Base-by-base conservation (phyloP, 148 eudicot species). In the Suaeda aralocaspica region DNA sequence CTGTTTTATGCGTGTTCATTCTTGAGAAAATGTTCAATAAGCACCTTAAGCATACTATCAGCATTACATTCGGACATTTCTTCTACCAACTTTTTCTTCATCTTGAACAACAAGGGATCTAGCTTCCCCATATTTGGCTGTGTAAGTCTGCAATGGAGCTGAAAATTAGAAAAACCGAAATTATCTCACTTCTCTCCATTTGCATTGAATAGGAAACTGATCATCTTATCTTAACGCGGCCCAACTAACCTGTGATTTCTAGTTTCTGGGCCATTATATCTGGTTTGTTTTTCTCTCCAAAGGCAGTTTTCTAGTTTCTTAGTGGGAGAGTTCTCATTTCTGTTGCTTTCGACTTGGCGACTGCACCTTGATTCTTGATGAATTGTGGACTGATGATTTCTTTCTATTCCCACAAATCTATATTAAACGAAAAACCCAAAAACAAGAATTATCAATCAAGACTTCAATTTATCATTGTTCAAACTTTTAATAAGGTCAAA, bases 61-160 rank as follows among this genome's bases (percentile, higher is more conserved):
- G 91, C 83, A 87, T 74, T 48, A 70, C 84, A 68, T 87, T 89
- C 57, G 96, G 92, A 82, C 62, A n/a, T 72, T 10, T 84, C 81
- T 21, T 77, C 74, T 71, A 73, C 78, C 49, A 67, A 66, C 22
- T 72, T 21, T 49, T 50, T 80, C 31, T n/a, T 55, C 85, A 63
- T 76, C 83, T 42, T 49, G 82, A 69, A 30, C 50, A 36, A 44
- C 72, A 53, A 70, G 59, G 51, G 24, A 65, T 49, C 76, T 72
- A 53, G 26, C 59, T 57, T 80, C 84, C 59, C 73, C 69, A 57
- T 30, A 68, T 84, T 45, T 59, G 73, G 36, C 74, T n/a, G n/a
- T 64, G 55, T 65, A 75, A 42, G 48, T 72, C 80, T 76, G 77
- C 74, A 65, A 71, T 84, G 78, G 71, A 78, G 68, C 92, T 88